Percentiles rank a stretch among this genome's conserved stretches.
These are phyloP conservation scores for Venturia asperata DNA, from an alignment of 2,329 filamentous ascomycete genomes.

Conservation along the genomic window DNA sequence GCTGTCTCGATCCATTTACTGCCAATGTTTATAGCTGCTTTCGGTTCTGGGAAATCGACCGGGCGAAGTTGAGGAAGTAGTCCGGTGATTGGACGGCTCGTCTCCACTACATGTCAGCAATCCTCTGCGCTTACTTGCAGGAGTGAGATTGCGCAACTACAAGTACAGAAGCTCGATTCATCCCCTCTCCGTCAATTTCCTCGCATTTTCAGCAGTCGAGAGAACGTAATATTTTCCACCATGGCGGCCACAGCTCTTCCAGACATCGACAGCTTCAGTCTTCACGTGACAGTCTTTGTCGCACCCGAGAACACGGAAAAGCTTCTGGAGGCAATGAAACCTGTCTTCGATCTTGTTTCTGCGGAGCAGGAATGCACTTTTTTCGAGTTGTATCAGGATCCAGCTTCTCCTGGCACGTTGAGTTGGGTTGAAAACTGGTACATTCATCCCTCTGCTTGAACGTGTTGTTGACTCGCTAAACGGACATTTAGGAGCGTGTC, in stretches of 20 bases:
- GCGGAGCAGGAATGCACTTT: not conserved
- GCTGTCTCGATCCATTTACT: no score
- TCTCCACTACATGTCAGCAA: no score
- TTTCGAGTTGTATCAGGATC: conserved; percentile 13
- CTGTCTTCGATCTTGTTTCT: not conserved
- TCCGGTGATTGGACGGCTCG: no score
- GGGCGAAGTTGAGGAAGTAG: no score
- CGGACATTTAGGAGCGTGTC: not conserved
- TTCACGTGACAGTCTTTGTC: conserved; percentile 8
- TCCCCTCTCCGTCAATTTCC: no score
- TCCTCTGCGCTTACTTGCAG: no score
- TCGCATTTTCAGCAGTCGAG: no score
- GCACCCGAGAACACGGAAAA: not conserved
- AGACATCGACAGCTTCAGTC: not conserved
- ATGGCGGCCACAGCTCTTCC: not conserved
- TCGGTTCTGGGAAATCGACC: no score
- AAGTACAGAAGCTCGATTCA: no score
- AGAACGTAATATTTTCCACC: no score
- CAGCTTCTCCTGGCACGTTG: not conserved
- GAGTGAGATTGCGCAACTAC: no score
- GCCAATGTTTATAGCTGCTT: no score
- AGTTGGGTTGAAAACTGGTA: conserved; percentile 12
- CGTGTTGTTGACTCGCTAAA: not conserved
- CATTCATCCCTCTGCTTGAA: not conserved
- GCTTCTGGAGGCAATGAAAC: not conserved